Conservation (phyloP, 2,329 filamentous ascomycete genomes). For the Penicillium glabrum region DNA sequence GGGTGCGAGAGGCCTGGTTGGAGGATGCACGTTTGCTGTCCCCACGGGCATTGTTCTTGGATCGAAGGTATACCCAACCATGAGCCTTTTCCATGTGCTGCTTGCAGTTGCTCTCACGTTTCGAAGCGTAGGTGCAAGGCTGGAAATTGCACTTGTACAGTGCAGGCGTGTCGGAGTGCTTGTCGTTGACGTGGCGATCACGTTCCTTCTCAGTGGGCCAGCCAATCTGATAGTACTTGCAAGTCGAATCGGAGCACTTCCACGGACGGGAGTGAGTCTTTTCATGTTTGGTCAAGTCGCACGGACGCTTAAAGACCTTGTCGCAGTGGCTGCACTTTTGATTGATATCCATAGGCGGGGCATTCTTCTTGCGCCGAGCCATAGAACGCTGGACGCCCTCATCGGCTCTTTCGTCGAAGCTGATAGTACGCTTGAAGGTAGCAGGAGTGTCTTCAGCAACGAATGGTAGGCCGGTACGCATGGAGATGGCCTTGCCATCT, state of each 20-base stretch:
- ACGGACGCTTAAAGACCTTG: constrained; percentile 95
- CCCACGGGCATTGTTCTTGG: constrained; percentile 84
- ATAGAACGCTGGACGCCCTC: constrained; percentile 89
- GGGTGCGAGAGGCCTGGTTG: constrained; percentile 43
- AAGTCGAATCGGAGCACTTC: constrained; percentile 80
- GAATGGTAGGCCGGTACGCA: constrained; percentile 68
- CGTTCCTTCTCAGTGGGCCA: constrained; percentile 99
- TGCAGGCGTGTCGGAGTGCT: constrained; percentile 76
- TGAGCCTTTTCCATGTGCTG: constrained; percentile 99
- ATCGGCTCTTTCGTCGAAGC: constrained; percentile 58
- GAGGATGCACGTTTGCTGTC: constrained; percentile 42
- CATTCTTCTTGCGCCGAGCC: constrained; percentile 93
- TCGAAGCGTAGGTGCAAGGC: constrained; percentile 89
- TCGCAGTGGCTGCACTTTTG: constrained; percentile 80
- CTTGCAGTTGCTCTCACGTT: constrained; percentile 95
- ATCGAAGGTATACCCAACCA: constrained; percentile 84
- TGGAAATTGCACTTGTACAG: constrained; percentile 82
- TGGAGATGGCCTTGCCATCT: constrained; percentile 75
- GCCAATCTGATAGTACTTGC: constrained; percentile 86
- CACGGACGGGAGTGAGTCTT: constrained; percentile 96
- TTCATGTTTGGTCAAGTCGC: constrained; percentile 95
- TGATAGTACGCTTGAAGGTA: constrained; percentile 54
- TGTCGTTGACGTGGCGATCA: constrained; percentile 94
- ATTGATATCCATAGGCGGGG: constrained; percentile 77
- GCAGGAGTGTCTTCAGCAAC: constrained; percentile 43